Percentiles rank a stretch among this genome's conserved stretches.
phyloP scores from a whole-genome alignment of 257 asterid genomes.

The Scutellaria minor region DNA sequence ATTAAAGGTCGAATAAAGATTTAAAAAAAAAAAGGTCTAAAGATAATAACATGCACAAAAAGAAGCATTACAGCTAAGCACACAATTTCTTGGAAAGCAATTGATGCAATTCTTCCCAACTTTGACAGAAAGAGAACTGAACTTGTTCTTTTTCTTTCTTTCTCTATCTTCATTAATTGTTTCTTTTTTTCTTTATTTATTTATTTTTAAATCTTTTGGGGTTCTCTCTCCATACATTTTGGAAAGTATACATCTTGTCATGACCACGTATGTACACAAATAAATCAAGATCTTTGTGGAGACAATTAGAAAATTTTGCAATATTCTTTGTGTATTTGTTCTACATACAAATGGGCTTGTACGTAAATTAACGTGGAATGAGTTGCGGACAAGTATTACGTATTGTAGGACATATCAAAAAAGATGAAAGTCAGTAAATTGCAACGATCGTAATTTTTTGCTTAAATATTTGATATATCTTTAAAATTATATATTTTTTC shows the following conservation, averaged over 20 bases:
- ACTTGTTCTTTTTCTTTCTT: not conserved
- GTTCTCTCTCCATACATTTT: slow-evolving; percentile 16
- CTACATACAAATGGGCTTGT: too few species aligned
- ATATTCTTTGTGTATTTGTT: too few species aligned
- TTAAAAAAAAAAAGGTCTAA: not conserved
- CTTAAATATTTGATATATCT: too few species aligned
- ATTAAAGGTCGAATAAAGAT: slow-evolving; percentile 15
- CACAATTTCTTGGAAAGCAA: slow-evolving; percentile 43
- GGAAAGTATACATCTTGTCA: not conserved
- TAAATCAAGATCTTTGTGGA: slow-evolving; percentile 18
- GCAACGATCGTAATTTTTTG: too few species aligned
- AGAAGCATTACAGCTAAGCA: slow-evolving; percentile 34
- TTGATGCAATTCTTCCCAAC: slow-evolving; percentile 38
- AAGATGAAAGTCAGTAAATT: too few species aligned
- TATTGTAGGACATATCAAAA: too few species aligned
- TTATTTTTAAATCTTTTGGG: too few species aligned
- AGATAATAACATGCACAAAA: slow-evolving; percentile 37
- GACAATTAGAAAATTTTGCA: not conserved
- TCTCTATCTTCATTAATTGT: not conserved
- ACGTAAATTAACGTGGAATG: too few species aligned
- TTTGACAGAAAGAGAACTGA: slow-evolving; percentile 27
- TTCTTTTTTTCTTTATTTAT: not conserved
- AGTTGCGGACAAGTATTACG: too few species aligned
- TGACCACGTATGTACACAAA: not conserved
- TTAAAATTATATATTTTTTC: too few species aligned